Conservation (phyloP, 2,329 filamentous ascomycete genomes). For the Magnaporthiopsis rhizophila region DNA sequence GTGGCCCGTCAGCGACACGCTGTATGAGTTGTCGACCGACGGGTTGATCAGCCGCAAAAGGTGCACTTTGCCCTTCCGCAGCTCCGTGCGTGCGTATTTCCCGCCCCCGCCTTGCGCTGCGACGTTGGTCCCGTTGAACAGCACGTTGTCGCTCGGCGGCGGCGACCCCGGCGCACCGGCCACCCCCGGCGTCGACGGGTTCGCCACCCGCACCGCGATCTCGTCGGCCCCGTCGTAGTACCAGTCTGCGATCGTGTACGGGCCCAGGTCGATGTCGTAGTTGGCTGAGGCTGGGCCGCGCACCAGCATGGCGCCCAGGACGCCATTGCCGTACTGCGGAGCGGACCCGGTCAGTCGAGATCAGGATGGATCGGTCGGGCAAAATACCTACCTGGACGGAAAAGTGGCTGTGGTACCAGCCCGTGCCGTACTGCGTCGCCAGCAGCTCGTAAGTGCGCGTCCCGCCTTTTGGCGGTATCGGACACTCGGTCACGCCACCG, state of each 20-base stretch:
- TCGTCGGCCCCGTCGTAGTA: slow-evolving; percentile 25
- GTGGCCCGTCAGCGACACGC: slow-evolving; percentile 40
- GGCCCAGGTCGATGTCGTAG: slow-evolving; percentile 46
- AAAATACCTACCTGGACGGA: background rate
- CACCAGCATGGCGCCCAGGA: slow-evolving; percentile 42
- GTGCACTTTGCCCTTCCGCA: slow-evolving; percentile 34
- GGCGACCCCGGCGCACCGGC: slow-evolving; percentile 11
- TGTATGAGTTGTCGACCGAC: slow-evolving; percentile 38
- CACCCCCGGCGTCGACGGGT: slow-evolving; percentile 14
- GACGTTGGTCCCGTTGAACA: slow-evolving; percentile 33
- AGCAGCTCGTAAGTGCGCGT: slow-evolving; percentile 27
- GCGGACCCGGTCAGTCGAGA: background rate
- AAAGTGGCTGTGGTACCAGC: slow-evolving; percentile 33
- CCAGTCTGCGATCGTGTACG: slow-evolving; percentile 41
- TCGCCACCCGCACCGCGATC: slow-evolving; percentile 14
- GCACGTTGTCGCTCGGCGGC: slow-evolving; percentile 26
- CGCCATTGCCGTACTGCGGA: slow-evolving; percentile 42
- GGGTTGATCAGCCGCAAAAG: slow-evolving; percentile 40
- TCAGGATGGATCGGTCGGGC: too few species aligned
- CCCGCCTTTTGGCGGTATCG: slow-evolving; percentile 26
- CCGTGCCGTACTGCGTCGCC: slow-evolving; percentile 30
- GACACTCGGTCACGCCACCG: slow-evolving; percentile 34
- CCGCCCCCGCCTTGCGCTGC: slow-evolving; percentile 18
- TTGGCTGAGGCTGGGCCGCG: slow-evolving; percentile 38
- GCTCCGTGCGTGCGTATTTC: slow-evolving; percentile 19